Percentiles rank a stretch among this genome's conserved stretches.
Evolutionary conservation across 1,284 basidiomycete genomes (phyloP).

Genomic region (Ganoderma lucidum): DNA sequence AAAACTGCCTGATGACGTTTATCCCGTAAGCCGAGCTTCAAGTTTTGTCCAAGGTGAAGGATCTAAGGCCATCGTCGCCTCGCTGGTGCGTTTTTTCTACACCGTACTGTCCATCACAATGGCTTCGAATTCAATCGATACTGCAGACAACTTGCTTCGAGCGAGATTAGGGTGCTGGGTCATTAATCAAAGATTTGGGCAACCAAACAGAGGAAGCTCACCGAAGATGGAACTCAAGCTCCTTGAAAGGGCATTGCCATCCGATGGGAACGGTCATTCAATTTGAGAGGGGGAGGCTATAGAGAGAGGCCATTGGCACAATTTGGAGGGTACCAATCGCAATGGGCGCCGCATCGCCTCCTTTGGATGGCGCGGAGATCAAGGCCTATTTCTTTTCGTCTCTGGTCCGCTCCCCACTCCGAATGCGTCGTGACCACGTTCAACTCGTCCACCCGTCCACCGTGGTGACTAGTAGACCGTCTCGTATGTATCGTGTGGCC

Average conservation of each 20-base stretch:
- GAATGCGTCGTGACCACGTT: not conserved
- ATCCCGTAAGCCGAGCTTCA: not conserved
- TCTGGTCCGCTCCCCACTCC: slow-evolving; percentile 1
- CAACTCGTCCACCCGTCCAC: not conserved
- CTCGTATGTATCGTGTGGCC: not conserved
- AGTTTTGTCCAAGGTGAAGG: too few relatives aligned
- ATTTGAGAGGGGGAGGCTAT: slow-evolving; percentile 3
- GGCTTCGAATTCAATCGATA: not conserved
- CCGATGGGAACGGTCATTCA: slow-evolving; percentile 28
- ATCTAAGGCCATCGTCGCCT: not conserved
- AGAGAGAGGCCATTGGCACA: not conserved
- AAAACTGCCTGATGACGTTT: not conserved
- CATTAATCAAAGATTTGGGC: slow-evolving; percentile 27
- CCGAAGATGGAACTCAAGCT: slow-evolving; percentile 6
- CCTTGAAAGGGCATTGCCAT: not conserved
- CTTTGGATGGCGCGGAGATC: slow-evolving; percentile 17
- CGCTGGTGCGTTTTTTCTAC: not conserved
- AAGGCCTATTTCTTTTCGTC: not conserved
- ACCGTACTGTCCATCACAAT: not conserved
- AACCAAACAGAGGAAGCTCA: slow-evolving; percentile 15
- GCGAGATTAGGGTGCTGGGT: not conserved
- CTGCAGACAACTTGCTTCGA: not conserved
- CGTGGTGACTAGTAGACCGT: not conserved
- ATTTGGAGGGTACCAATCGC: too few relatives aligned
- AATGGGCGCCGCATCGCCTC: not conserved